These are phyloP conservation scores for Chenopodium suecicum DNA, from an alignment of 148 eudicot species.

Conservation along the genomic window DNA sequence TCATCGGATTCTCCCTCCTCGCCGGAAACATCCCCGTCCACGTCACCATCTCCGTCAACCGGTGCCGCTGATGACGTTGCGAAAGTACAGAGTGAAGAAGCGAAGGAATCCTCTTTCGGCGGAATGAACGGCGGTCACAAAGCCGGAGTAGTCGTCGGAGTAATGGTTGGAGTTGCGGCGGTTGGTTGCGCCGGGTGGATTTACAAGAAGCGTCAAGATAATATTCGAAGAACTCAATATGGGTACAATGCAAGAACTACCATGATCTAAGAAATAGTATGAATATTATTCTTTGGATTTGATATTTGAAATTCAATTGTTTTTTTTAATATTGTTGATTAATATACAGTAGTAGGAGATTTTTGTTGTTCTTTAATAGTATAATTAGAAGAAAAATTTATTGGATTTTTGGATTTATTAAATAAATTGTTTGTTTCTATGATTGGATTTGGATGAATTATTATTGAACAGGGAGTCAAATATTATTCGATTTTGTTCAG, in stretches of 20 bases:
- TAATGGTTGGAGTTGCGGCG: constrained; percentile 16
- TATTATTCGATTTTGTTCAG: not conserved
- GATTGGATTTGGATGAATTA: not conserved
- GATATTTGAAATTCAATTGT: too few species aligned
- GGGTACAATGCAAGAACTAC: constrained; percentile 47
- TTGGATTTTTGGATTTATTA: not conserved
- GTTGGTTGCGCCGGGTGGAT: constrained; percentile 44
- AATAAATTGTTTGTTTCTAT: not conserved
- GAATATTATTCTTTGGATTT: not conserved
- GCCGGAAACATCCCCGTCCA: not conserved
- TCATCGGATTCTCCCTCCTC: not conserved
- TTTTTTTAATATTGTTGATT: not conserved
- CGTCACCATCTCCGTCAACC: not conserved
- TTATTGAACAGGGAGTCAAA: not conserved
- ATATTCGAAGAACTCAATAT: constrained; percentile 48
- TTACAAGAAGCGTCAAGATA: constrained; percentile 60
- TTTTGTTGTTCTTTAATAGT: not conserved
- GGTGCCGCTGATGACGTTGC: constrained; percentile 8
- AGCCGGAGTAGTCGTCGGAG: constrained; percentile 50
- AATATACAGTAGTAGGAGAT: not conserved
- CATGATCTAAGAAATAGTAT: not conserved
- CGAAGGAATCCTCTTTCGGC: constrained; percentile 9
- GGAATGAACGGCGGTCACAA: constrained; percentile 43
- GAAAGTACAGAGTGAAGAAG: not conserved
- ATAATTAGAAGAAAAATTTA: not conserved